Conservation (phyloP, 164 flowering plant genomes). For the Hamamelis virginiana region DNA sequence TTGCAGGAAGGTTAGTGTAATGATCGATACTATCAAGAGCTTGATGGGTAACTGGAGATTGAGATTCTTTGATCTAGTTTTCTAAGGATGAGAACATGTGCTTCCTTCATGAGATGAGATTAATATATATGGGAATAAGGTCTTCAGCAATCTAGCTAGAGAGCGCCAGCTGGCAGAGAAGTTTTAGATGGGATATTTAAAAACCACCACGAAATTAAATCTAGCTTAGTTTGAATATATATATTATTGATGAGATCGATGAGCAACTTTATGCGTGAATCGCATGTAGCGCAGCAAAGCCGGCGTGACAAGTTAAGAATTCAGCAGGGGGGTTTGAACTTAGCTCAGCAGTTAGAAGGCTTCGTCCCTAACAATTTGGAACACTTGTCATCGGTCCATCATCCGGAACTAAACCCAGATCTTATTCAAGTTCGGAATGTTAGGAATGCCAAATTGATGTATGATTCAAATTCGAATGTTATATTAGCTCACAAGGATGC, state of each 20-base stretch:
- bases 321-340: slow-evolving; percentile 24
- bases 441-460: slow-evolving; percentile 21
- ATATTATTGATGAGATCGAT: slow-evolving; percentile 44
- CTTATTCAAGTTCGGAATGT: slow-evolving; percentile 24
- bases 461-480: slow-evolving; percentile 24
- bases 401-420: slow-evolving; percentile 26
- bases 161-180: too few species aligned
- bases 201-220: too few species aligned
- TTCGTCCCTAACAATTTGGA: slow-evolving; percentile 20
- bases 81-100: too few species aligned
- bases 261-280: slow-evolving; percentile 43
- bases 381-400: slow-evolving; percentile 21
- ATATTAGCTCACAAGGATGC: slow-evolving; percentile 19
- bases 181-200: too few species aligned
- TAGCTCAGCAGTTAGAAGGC: slow-evolving; percentile 15
- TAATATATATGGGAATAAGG: too few species aligned
- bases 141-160: too few species aligned
- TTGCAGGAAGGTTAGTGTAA: too few species aligned
- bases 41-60: too few species aligned
- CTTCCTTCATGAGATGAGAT: too few species aligned
- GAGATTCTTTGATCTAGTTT: too few species aligned
- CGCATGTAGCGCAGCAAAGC: slow-evolving; percentile 75
- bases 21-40: too few species aligned
- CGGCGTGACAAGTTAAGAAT: slow-evolving; percentile 68
- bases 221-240: too few species aligned